phyloP scores from a whole-genome alignment of 2,329 filamentous ascomycete species.

The Trichoderma sp. region DNA sequence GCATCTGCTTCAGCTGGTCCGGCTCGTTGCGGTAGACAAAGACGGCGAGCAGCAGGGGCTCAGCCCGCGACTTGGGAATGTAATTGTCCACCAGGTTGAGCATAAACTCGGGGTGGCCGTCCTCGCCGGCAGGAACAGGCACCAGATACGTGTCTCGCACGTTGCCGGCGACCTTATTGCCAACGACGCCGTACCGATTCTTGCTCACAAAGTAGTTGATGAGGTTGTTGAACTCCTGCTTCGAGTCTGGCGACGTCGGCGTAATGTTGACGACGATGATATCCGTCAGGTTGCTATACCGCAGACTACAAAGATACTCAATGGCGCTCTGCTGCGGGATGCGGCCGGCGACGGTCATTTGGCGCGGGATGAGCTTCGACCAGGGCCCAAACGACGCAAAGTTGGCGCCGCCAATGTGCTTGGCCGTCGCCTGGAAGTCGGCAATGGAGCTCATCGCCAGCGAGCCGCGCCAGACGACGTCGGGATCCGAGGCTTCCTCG shows the following conservation, averaged over 20 bases:
- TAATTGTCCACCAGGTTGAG: slow-evolving; percentile 83
- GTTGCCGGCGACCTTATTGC: slow-evolving; percentile 70
- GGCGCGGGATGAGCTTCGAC: slow-evolving; percentile 72
- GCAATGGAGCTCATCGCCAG: slow-evolving; percentile 77
- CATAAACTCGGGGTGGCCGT: slow-evolving; percentile 79
- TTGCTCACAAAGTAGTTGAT: slow-evolving; percentile 85
- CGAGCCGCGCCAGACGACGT: slow-evolving; percentile 75
- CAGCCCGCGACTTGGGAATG: slow-evolving; percentile 69
- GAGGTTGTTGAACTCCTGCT: slow-evolving; percentile 69
- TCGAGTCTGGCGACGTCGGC: slow-evolving; percentile 61
- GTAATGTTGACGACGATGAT: slow-evolving; percentile 77
- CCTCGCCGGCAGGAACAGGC: slow-evolving; percentile 73
- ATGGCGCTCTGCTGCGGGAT: slow-evolving; percentile 82
- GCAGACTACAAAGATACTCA: slow-evolving; percentile 85
- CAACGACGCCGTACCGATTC: slow-evolving; percentile 83
- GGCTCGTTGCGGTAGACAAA: slow-evolving; percentile 76
- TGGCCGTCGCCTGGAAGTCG: slow-evolving; percentile 74
- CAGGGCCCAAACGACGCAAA: slow-evolving; percentile 66
- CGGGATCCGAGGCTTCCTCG: slow-evolving; percentile 67
- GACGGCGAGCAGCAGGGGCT: slow-evolving; percentile 79
- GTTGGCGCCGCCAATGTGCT: slow-evolving; percentile 82
- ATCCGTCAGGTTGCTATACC: slow-evolving; percentile 80
- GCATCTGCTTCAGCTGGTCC: slow-evolving; percentile 37
- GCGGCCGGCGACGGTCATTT: slow-evolving; percentile 72
- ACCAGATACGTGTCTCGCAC: slow-evolving; percentile 92